Evolutionary conservation across 2,329 filamentous ascomycete species (phyloP).

Genomic region (Colletotrichum costaricense): DNA sequence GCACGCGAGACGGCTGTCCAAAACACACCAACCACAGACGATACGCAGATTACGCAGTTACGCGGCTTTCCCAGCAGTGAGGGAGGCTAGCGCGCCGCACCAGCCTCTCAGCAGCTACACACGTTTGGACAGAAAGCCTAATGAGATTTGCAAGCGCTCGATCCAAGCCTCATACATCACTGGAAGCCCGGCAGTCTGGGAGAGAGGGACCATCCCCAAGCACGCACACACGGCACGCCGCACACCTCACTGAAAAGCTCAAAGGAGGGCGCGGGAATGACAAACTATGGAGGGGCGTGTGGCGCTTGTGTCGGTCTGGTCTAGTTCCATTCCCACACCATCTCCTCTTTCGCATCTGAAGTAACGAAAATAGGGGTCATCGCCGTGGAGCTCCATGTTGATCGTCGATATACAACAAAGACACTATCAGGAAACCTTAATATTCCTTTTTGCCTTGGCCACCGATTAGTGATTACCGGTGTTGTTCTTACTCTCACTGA

Average conservation of each 20-base stretch:
- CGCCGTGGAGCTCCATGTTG: neutral
- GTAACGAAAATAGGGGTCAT: neutral
- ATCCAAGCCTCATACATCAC: slow-evolving; percentile 8
- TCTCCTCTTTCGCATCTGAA: neutral
- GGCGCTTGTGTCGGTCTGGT: neutral
- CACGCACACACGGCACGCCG: neutral
- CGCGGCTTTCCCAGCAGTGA: neutral
- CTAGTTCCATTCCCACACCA: neutral
- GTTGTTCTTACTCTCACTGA: neutral
- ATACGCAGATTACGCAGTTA: neutral
- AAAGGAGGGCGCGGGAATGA: neutral
- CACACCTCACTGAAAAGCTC: neutral
- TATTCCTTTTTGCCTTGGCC: slow-evolving; percentile 1
- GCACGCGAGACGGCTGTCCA: neutral
- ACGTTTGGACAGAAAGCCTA: neutral
- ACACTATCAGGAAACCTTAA: slow-evolving; percentile 3
- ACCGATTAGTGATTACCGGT: neutral
- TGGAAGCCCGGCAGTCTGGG: neutral
- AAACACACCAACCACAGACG: neutral
- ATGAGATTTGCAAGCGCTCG: neutral
- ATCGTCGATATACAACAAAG: neutral
- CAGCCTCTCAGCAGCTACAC: neutral
- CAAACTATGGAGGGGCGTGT: neutral
- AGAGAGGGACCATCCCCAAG: neutral
- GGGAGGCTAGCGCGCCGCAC: neutral